Base-by-base conservation (phyloP, 179 eudicot species). In the Actinidia polygama region DNA sequence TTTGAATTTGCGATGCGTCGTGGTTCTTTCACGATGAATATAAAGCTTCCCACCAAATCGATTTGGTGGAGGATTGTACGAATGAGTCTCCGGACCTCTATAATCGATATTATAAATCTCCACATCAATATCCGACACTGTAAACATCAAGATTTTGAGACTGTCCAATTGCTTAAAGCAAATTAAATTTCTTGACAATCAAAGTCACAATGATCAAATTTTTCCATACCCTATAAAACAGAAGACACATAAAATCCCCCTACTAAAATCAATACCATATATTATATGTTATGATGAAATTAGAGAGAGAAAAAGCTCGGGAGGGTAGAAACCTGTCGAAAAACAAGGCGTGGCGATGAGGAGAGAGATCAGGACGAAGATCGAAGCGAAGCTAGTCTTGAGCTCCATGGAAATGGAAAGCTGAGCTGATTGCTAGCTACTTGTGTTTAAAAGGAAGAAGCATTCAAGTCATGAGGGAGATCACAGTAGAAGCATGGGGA, bases 41-140 rank as follows among this genome's bases (percentile, higher is more conserved):
- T 19, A 73, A 82, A 79, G 85, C 59, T 75, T 70, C 49, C 70
- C 80, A 19, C 81, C 68, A 59, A 80, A 26, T 74, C 78, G 79
- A 53, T 85, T 82, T 26, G 92, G 91, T 11, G 96, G 94, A 55
- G 96, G 92, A 78, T 84, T 73, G 79, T 84, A 85, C 1, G 93
- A 83, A 64, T 93, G 96, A 4, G 96, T 91, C 89, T 90, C 96
- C 4, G 93, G 94, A 26, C 96, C 96, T 86, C 90, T 90, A 78
- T 91, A 93, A 84, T 93, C 96, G 67, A 91, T 93, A 23, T 89
- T 94, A 63, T 90, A 93, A 21, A 87, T 79, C 30, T 81, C 91
- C 51, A 91, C 68, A 79, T 72, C 36, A 30, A 30, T 30, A 30
- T 30, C 36, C 36, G 36, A 30, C 36, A 30, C 36, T 30, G 62